These are phyloP conservation scores for Zanthoxylum bungeanum DNA, from an alignment of 345 rosid species.

Conservation along the genomic window DNA sequence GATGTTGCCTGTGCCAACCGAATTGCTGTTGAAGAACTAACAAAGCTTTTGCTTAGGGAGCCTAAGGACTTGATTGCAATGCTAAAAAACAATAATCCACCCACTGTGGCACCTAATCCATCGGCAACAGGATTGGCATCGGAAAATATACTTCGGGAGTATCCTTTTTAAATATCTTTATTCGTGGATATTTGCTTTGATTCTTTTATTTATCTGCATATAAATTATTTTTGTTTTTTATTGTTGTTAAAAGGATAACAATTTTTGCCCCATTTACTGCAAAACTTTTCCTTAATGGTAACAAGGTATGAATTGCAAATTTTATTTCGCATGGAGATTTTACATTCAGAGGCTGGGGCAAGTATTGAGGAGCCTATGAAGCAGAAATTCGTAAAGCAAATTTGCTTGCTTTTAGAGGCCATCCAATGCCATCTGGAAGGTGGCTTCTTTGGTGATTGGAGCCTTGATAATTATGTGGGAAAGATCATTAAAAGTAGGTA, in stretches of 20 bases:
- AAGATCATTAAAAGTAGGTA: conserved; percentile 75
- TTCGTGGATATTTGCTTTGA: conserved; percentile 1
- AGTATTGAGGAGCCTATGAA: conserved; percentile 43
- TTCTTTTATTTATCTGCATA: neutral
- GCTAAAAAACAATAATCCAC: conserved; percentile 36
- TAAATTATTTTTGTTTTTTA: conserved; percentile 5
- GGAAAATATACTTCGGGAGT: conserved; percentile 59
- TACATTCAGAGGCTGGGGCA: conserved; percentile 60
- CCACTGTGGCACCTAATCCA: conserved; percentile 29
- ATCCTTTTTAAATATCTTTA: conserved; percentile 43
- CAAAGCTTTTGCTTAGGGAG: conserved; percentile 56
- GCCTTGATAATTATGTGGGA: conserved; percentile 72
- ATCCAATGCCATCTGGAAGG: conserved; percentile 80
- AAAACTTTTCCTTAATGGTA: conserved; percentile 52
- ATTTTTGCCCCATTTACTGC: conserved; percentile 9
- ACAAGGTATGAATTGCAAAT: conserved; percentile 86
- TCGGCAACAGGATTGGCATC: conserved; percentile 31
- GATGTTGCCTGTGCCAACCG: conserved; percentile 23
- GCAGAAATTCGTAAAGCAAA: conserved; percentile 76
- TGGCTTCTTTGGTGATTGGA: conserved; percentile 95
- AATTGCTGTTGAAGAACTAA: conserved; percentile 54
- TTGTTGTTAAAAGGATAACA: conserved; percentile 1
- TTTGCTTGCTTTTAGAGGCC: conserved; percentile 68
- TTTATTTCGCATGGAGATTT: conserved; percentile 89
- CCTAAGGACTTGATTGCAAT: conserved; percentile 64